Evolutionary conservation across 2,329 filamentous ascomycete species (phyloP).

Genomic region (Stemphylium beticola): DNA sequence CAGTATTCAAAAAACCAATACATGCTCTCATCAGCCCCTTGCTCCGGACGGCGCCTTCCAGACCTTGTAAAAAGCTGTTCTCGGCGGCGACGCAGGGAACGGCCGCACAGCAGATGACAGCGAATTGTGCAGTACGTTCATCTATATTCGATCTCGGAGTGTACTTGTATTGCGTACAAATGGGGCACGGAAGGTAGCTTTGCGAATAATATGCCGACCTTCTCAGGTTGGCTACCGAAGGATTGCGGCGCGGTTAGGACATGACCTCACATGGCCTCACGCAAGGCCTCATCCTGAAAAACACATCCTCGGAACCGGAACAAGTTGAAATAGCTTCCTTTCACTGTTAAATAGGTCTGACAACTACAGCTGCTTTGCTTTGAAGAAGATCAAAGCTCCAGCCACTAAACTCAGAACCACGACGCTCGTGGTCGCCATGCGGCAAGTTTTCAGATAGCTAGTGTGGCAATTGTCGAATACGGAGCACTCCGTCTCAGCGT

Average conservation of each 20-base stretch:
- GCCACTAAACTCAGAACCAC: too few species aligned
- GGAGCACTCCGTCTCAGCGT: background rate
- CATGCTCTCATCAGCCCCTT: too few species aligned
- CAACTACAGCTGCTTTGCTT: too few species aligned
- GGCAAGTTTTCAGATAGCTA: background rate
- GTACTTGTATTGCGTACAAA: background rate
- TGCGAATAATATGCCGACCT: background rate
- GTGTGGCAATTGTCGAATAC: background rate
- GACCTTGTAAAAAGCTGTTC: too few species aligned
- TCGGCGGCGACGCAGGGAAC: too few species aligned
- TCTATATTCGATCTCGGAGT: background rate
- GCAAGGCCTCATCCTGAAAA: background rate
- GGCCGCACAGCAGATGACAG: too few species aligned
- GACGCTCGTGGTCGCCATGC: too few species aligned
- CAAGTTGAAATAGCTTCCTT: background rate
- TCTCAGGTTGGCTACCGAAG: background rate
- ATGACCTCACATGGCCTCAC: background rate
- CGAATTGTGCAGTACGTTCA: background rate
- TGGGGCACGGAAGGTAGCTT: background rate
- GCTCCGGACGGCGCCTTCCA: too few species aligned
- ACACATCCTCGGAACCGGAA: background rate
- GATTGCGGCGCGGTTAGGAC: conserved; percentile 3
- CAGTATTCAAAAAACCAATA: too few species aligned
- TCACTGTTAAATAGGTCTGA: too few species aligned
- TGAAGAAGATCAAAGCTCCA: too few species aligned